A percentile compares a stretch with the other conserved stretches of the same genome.
phyloP scores from a whole-genome alignment of 331 rosid genomes.

The Saraca asoca region DNA sequence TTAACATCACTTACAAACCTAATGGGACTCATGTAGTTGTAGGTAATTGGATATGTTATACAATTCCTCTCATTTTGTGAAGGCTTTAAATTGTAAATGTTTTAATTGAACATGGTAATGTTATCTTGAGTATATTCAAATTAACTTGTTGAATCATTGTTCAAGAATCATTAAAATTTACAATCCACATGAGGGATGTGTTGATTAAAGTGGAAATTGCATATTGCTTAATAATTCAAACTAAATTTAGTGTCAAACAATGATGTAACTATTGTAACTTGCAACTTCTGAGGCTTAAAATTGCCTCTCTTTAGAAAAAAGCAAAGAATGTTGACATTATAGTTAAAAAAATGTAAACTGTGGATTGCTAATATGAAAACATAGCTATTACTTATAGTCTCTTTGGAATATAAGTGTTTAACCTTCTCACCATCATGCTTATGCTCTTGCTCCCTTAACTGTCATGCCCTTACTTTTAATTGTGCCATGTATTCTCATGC shows the following conservation, averaged over 20 bases:
- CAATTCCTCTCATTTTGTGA: constrained; percentile 37
- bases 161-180: constrained; percentile 25
- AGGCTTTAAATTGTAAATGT: constrained; percentile 18
- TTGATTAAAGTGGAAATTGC: constrained; percentile 22
- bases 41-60: constrained; percentile 77
- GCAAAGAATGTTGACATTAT: no score
- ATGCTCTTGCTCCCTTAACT: constrained; percentile 9
- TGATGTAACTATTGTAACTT: not conserved
- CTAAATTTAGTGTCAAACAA: not conserved
- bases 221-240: not conserved
- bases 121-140: not conserved
- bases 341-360: no score
- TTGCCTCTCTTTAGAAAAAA: no score
- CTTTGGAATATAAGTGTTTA: not conserved
- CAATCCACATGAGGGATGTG: constrained; percentile 7
- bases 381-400: not conserved
- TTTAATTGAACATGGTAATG: constrained; percentile 22
- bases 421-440: not conserved
- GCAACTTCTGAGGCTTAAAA: not conserved
- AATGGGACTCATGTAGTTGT: constrained; percentile 93
- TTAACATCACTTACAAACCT: constrained; percentile 94
- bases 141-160: constrained; percentile 16
- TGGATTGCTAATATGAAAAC: not conserved
- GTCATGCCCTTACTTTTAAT: not conserved
- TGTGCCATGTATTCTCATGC: constrained; percentile 10